phyloP scores from a whole-genome alignment of 2,329 filamentous ascomycete species.

The Curvularia eragrostidis region DNA sequence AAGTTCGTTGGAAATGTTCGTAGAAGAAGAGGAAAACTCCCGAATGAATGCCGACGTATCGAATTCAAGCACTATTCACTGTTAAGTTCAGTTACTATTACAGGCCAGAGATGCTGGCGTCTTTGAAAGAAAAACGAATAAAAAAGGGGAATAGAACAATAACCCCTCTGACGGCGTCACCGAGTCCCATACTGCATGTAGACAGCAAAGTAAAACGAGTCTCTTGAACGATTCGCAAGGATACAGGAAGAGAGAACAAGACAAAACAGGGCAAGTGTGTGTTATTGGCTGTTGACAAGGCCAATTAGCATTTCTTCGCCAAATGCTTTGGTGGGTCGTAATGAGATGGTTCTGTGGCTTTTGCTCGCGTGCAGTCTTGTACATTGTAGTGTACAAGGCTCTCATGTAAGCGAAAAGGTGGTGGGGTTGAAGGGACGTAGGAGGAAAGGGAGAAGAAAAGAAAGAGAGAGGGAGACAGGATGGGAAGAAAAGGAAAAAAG shows the following conservation, averaged over 20 bases:
- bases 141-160: neutral
- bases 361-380: neutral
- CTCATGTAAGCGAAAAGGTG: conserved; percentile 18
- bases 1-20: neutral
- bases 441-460: conserved; percentile 5
- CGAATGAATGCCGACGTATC: conserved; percentile 6
- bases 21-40: neutral
- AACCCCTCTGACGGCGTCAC: neutral
- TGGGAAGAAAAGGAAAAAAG: neutral
- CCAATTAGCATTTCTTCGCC: conserved; percentile 24
- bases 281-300: conserved; percentile 23
- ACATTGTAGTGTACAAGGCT: conserved; percentile 3
- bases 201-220: neutral
- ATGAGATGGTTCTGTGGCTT: neutral
- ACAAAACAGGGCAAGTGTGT: conserved; percentile 1
- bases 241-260: neutral
- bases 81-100: conserved; percentile 30
- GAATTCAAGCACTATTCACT: conserved; percentile 33
- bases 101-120: conserved; percentile 15
- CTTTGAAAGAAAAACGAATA: neutral
- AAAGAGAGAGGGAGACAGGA: neutral
- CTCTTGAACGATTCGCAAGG: neutral
- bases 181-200: conserved; percentile 5
- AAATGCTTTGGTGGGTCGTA: neutral
- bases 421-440: neutral